Evolutionary conservation across 345 rosid genomes (phyloP).

Genomic region (Eutrema heterophyllum): DNA sequence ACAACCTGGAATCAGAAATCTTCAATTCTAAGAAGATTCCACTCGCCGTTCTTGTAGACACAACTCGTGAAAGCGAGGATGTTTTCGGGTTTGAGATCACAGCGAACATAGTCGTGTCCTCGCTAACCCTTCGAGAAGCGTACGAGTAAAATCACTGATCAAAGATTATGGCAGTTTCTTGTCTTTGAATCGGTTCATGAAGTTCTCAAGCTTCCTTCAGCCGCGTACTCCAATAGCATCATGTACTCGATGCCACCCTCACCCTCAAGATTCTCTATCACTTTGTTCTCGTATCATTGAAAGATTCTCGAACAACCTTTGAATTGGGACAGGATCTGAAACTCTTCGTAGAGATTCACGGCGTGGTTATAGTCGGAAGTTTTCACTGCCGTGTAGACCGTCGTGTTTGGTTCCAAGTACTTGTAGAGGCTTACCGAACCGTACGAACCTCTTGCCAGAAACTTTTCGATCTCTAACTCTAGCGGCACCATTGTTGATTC

Average conservation of each 20-base stretch:
- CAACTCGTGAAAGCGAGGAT: not conserved
- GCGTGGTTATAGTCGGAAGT: constrained; percentile 25
- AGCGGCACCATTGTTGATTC: not conserved
- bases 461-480: not conserved
- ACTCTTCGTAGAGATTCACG: constrained; percentile 33
- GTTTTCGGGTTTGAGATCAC: not conserved
- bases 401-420: not conserved
- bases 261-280: not conserved
- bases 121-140: not conserved
- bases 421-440: constrained; percentile 17
- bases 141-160: not conserved
- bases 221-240: not conserved
- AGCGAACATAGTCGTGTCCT: not conserved
- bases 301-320: constrained; percentile 14
- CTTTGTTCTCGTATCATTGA: not conserved
- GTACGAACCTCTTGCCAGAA: not conserved
- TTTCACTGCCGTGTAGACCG: constrained; percentile 25
- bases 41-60: not conserved
- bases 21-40: not conserved
- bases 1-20: not conserved
- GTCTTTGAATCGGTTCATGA: not conserved
- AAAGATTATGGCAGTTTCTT: not conserved
- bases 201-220: not conserved
- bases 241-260: not conserved
- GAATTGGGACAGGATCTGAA: constrained; percentile 23